phyloP scores from a whole-genome alignment of 2,329 filamentous ascomycete genomes.

The Cercospora sp. region DNA sequence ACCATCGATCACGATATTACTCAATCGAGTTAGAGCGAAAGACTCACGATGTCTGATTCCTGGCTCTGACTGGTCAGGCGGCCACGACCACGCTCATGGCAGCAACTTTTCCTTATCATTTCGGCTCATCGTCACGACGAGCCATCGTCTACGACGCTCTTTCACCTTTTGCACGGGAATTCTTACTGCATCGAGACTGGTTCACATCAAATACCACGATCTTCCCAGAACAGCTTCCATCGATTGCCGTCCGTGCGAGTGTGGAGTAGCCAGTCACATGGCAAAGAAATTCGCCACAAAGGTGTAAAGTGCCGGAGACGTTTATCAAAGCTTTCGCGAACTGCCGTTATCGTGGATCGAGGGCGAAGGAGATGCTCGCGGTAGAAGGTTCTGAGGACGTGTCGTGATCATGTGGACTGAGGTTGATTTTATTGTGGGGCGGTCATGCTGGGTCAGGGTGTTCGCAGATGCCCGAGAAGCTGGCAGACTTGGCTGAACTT shows the following conservation, averaged over 20 bases:
- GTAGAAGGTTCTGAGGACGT: neutral
- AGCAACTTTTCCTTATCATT: neutral
- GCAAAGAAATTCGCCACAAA: neutral
- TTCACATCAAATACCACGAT: neutral
- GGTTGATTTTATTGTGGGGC: neutral
- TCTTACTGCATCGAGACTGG: neutral
- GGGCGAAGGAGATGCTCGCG: conserved; percentile 6
- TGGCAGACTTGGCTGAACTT: conserved; percentile 10
- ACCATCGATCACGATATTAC: neutral
- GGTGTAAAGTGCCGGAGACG: neutral
- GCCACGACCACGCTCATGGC: neutral
- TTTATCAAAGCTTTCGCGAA: neutral
- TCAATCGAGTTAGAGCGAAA: neutral
- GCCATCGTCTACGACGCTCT: neutral
- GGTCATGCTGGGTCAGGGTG: conserved; percentile 8
- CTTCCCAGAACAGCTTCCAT: neutral
- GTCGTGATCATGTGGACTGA: conserved; percentile 8
- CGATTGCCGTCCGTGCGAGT: neutral
- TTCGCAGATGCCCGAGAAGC: conserved; percentile 7
- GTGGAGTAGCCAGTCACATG: neutral
- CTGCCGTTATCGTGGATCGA: neutral
- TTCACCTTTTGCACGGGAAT: neutral
- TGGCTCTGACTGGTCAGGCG: neutral
- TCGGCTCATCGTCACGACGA: neutral
- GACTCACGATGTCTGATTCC: neutral